These are phyloP conservation scores for Helenozyma rhizophorensis DNA, from an alignment of 805 yeast species.

Conservation along the genomic window DNA sequence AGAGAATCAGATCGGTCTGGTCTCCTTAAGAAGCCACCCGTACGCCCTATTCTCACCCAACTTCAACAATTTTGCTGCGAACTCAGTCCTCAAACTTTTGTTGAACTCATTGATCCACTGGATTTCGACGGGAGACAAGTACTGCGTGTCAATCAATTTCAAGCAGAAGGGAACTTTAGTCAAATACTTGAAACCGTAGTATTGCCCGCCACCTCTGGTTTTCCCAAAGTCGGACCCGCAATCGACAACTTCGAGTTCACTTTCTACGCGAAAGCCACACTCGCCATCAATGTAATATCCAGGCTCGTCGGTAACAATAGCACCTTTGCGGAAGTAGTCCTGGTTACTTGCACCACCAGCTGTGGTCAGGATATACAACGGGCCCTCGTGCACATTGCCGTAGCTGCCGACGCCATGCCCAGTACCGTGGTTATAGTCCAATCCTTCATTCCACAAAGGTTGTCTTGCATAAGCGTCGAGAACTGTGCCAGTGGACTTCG, in stretches of 20 bases:
- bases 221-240: slow-evolving; percentile 33
- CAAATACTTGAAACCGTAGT: slow-evolving; percentile 35
- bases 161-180: slow-evolving; percentile 40
- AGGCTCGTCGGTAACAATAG: slow-evolving; percentile 86
- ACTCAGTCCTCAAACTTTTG: slow-evolving; percentile 27
- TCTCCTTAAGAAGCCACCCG: slow-evolving; percentile 71
- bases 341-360: slow-evolving; percentile 48
- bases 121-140: slow-evolving; percentile 26
- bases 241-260: slow-evolving; percentile 62
- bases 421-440: slow-evolving; percentile 90
- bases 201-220: slow-evolving; percentile 24
- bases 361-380: slow-evolving; percentile 70
- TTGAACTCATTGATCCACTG: slow-evolving; percentile 40
- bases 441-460: slow-evolving; percentile 74
- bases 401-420: slow-evolving; percentile 97
- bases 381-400: slow-evolving; percentile 92
- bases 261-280: slow-evolving; percentile 87
- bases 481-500: slow-evolving; percentile 64
- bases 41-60: slow-evolving; percentile 54
- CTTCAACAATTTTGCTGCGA: slow-evolving; percentile 39
- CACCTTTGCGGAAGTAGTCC: slow-evolving; percentile 49
- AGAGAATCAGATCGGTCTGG: slow-evolving; percentile 27
- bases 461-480: slow-evolving; percentile 83
- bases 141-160: slow-evolving; percentile 31
- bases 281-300: slow-evolving; percentile 90